Conservation (phyloP, 768 basidiomycete species). For the Auricularia cornea region DNA sequence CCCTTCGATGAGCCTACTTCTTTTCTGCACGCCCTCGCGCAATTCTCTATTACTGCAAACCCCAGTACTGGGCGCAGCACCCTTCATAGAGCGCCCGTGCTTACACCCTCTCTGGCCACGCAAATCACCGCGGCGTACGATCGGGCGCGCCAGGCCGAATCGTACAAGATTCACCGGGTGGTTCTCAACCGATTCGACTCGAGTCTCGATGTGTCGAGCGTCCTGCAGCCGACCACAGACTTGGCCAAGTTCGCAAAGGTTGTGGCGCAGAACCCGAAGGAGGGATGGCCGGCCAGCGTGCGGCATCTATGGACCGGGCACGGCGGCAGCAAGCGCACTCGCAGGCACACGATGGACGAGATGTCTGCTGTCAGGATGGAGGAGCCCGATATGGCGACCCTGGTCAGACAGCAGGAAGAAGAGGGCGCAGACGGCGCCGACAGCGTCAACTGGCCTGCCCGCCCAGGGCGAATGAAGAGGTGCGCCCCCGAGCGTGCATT, state of each 20-base stretch:
- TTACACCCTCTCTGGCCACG: conserved; percentile 40
- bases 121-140: conserved; percentile 42
- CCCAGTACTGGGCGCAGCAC: conserved; percentile 2
- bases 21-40: conserved; percentile 43
- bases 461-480: background rate
- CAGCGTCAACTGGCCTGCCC: background rate
- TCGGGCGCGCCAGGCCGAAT: conserved; percentile 36
- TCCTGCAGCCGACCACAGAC: conserved; percentile 44
- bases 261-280: conserved; percentile 22
- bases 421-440: background rate
- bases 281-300: background rate
- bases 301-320: background rate
- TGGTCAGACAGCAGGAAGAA: background rate
- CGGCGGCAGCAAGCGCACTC: conserved; percentile 1
- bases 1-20: conserved; percentile 64
- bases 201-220: conserved; percentile 29
- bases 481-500: background rate
- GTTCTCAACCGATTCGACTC: conserved; percentile 55
- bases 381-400: background rate
- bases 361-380: background rate
- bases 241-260: conserved; percentile 42
- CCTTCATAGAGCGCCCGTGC: conserved; percentile 20
- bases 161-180: conserved; percentile 54
- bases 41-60: conserved; percentile 12
- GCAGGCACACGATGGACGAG: background rate